Percentiles rank a stretch among this genome's conserved stretches.
Evolutionary conservation across 2,329 filamentous ascomycete genomes (phyloP).

Genomic region (Paramyrothecium sp.): DNA sequence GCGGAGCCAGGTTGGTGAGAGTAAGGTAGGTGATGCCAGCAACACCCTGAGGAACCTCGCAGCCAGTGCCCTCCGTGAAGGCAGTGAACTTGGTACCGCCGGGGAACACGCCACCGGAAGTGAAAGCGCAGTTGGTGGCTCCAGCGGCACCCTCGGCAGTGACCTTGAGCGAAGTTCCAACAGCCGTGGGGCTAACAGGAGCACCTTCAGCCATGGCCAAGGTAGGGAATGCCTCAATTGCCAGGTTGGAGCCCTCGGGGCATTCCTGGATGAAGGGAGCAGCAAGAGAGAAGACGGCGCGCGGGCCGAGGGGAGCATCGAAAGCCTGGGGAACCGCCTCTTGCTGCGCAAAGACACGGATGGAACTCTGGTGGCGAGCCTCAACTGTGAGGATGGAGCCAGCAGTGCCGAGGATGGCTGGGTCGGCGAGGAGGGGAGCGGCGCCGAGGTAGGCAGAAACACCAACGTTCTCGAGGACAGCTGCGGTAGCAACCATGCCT

Average conservation of each 20-base stretch:
- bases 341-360: slow-evolving; percentile 58
- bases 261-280: slow-evolving; percentile 71
- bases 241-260: slow-evolving; percentile 64
- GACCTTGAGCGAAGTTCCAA: slow-evolving; percentile 32
- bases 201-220: slow-evolving; percentile 49
- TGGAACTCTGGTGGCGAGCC: slow-evolving; percentile 71
- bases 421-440: slow-evolving; percentile 60
- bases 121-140: slow-evolving; percentile 65
- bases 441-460: slow-evolving; percentile 74
- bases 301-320: slow-evolving; percentile 66
- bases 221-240: slow-evolving; percentile 59
- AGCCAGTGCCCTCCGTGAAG: slow-evolving; percentile 51
- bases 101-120: slow-evolving; percentile 54
- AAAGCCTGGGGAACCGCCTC: slow-evolving; percentile 67
- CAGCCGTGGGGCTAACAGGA: slow-evolving; percentile 33
- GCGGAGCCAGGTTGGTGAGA: slow-evolving; percentile 54
- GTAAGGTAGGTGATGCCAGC: slow-evolving; percentile 67
- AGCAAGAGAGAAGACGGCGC: slow-evolving; percentile 71
- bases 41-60: slow-evolving; percentile 60
- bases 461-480: slow-evolving; percentile 70
- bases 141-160: slow-evolving; percentile 46
- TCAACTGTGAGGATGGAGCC: slow-evolving; percentile 72
- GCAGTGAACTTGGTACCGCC: slow-evolving; percentile 60
- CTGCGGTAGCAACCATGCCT: slow-evolving; percentile 67
- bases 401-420: slow-evolving; percentile 62